These are phyloP conservation scores for Metschnikowia rubicola DNA, from an alignment of 805 yeast genomes.

Conservation along the genomic window DNA sequence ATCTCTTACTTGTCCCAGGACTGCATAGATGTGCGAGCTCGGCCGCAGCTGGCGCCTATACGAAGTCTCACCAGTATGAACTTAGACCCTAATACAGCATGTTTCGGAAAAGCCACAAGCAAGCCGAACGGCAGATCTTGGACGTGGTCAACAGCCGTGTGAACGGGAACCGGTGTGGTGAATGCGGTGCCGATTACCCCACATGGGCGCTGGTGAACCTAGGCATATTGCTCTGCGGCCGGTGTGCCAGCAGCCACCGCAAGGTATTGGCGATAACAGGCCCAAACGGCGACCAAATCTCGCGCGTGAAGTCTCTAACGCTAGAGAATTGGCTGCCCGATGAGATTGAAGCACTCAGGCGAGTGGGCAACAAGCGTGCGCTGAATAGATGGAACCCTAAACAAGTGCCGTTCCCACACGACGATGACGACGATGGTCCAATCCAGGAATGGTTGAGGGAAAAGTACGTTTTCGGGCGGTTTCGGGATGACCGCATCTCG, in stretches of 20 bases:
- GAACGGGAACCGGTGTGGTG: constrained; percentile 74
- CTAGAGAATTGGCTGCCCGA: constrained; percentile 64
- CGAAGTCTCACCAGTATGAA: too few species aligned
- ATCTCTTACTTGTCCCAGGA: too few species aligned
- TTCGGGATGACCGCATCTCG: constrained; percentile 39
- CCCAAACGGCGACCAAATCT: constrained; percentile 48
- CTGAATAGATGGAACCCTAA: constrained; percentile 65
- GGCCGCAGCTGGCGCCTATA: too few species aligned
- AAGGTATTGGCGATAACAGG: constrained; percentile 37
- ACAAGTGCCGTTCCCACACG: constrained; percentile 66
- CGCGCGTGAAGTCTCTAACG: constrained; percentile 68
- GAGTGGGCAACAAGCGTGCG: constrained; percentile 63
- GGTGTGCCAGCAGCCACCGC: constrained; percentile 80
- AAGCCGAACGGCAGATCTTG: constrained; percentile 50
- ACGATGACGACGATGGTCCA: constrained; percentile 57
- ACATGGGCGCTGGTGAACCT: constrained; percentile 51
- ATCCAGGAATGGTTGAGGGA: constrained; percentile 60
- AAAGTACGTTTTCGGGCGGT: constrained; percentile 66
- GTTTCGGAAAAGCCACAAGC: constrained; percentile 41
- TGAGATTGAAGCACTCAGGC: constrained; percentile 46
- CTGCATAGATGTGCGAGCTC: too few species aligned
- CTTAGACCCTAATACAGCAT: constrained; percentile 8
- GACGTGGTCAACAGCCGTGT: constrained; percentile 55
- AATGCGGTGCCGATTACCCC: constrained; percentile 67
- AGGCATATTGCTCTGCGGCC: constrained; percentile 76